Conservation (phyloP, 345 rosid genomes). For the Schrenkiella parvula region DNA sequence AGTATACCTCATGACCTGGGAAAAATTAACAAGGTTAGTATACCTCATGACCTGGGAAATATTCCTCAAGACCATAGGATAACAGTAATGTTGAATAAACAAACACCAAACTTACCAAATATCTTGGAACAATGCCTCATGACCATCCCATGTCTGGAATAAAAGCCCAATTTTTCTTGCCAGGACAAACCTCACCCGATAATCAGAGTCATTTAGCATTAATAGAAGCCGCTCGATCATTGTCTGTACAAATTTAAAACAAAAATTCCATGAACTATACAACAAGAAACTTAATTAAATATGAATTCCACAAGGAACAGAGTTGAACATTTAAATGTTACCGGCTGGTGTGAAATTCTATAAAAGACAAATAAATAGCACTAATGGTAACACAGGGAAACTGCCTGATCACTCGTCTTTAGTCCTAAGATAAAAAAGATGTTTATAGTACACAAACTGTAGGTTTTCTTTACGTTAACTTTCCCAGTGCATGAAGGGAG, state of each 20-base stretch:
- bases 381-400: too few relatives aligned
- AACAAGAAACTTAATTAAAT: constrained; percentile 3
- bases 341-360: background rate
- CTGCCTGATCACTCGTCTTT: background rate
- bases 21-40: background rate
- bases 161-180: constrained; percentile 73
- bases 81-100: background rate
- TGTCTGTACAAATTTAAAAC: constrained; percentile 43
- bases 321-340: background rate
- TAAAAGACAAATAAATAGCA: constrained; percentile 9
- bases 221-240: constrained; percentile 70
- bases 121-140: constrained; percentile 83
- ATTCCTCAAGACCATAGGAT: background rate
- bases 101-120: constrained; percentile 60
- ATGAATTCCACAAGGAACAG: constrained; percentile 15
- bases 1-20: too few relatives aligned
- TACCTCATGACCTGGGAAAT: too few relatives aligned
- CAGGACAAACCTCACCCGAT: constrained; percentile 72
- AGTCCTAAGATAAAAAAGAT: too few relatives aligned
- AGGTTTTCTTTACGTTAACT: too few relatives aligned
- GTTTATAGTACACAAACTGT: too few relatives aligned
- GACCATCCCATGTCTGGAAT: constrained; percentile 98
- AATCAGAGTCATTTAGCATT: constrained; percentile 79
- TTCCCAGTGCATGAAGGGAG: too few relatives aligned
- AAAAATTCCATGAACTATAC: constrained; percentile 4